phyloP scores from a whole-genome alignment of 1,284 basidiomycete genomes.

The Exobasidium cylindrosporum region DNA sequence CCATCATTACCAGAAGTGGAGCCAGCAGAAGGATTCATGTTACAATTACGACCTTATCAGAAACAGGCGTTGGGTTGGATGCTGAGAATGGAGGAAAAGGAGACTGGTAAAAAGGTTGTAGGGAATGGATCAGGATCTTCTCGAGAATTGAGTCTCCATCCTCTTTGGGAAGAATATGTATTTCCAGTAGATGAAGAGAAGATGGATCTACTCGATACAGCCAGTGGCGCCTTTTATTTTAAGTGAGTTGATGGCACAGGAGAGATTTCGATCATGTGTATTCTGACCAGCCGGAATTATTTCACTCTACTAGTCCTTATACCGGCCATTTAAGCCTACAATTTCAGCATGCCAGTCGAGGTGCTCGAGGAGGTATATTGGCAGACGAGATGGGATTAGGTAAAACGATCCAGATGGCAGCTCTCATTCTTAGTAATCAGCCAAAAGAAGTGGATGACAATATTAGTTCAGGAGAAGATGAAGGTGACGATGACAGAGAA shows the following conservation, averaged over 20 bases:
- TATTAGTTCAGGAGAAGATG: slow-evolving; percentile 18
- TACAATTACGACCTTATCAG: slow-evolving; percentile 79
- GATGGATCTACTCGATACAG: slow-evolving; percentile 22
- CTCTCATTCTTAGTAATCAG: slow-evolving; percentile 76
- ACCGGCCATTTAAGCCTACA: slow-evolving; percentile 86
- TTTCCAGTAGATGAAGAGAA: slow-evolving; percentile 31
- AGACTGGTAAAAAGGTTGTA: slow-evolving; percentile 3
- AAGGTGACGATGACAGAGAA: slow-evolving; percentile 11
- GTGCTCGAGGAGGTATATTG: slow-evolving; percentile 78
- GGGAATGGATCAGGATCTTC: background rate
- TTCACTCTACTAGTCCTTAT: slow-evolving; percentile 23
- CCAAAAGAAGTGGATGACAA: slow-evolving; percentile 21
- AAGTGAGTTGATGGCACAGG: slow-evolving; percentile 21
- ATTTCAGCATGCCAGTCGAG: slow-evolving; percentile 77
- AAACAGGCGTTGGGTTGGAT: slow-evolving; percentile 97
- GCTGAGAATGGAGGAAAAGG: slow-evolving; percentile 71
- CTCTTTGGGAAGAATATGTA: slow-evolving; percentile 83
- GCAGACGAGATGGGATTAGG: slow-evolving; percentile 85
- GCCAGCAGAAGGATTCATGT: slow-evolving; percentile 72
- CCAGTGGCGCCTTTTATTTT: slow-evolving; percentile 32
- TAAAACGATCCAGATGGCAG: slow-evolving; percentile 93
- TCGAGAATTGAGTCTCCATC: slow-evolving; percentile 68
- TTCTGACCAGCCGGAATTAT: no score
- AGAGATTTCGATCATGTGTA: no score
- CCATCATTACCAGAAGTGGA: slow-evolving; percentile 74